Evolutionary conservation across 352 stramenopile genomes (phyloP).

Genomic region (Globisporangium recalcitrans): DNA sequence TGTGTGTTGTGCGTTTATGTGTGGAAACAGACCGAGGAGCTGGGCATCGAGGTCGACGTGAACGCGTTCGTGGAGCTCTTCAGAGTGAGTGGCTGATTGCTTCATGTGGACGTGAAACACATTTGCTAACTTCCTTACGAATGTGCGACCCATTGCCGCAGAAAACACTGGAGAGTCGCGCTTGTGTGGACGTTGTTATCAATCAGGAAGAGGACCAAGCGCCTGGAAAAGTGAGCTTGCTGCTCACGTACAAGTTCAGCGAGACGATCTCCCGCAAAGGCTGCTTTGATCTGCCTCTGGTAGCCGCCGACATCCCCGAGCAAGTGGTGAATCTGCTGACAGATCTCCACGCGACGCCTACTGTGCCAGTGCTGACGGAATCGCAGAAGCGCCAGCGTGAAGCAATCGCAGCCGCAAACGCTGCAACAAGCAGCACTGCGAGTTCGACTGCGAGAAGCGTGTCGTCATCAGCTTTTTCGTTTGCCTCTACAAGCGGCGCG

Average conservation of each 20-base stretch:
- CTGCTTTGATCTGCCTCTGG: slow-evolving; percentile 34
- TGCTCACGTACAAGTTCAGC: slow-evolving; percentile 65
- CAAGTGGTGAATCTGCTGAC: slow-evolving; percentile 35
- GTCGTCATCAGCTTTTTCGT: neutral
- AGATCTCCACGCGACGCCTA: slow-evolving; percentile 31
- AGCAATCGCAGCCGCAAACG: neutral
- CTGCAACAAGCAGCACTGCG: neutral
- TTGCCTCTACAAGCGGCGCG: neutral
- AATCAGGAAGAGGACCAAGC: slow-evolving; percentile 12
- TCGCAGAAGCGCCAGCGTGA: slow-evolving; percentile 22
- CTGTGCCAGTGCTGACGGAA: slow-evolving; percentile 27
- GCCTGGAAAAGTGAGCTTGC: slow-evolving; percentile 20
- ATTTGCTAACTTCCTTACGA: neutral
- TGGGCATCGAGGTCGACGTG: slow-evolving; percentile 45
- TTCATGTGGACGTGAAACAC: neutral
- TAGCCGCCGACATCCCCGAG: slow-evolving; percentile 20
- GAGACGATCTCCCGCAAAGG: slow-evolving; percentile 47
- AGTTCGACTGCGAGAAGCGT: neutral
- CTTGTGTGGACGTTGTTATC: slow-evolving; percentile 34
- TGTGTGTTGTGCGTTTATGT: neutral
- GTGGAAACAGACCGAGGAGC: slow-evolving; percentile 38
- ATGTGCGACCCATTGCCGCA: slow-evolving; percentile 7
- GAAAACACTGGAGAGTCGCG: slow-evolving; percentile 37
- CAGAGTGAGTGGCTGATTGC: slow-evolving; percentile 16
- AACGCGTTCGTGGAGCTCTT: slow-evolving; percentile 33